These are phyloP conservation scores for Solioccasus polychromus DNA, from an alignment of 768 basidiomycete species.

Conservation along the genomic window DNA sequence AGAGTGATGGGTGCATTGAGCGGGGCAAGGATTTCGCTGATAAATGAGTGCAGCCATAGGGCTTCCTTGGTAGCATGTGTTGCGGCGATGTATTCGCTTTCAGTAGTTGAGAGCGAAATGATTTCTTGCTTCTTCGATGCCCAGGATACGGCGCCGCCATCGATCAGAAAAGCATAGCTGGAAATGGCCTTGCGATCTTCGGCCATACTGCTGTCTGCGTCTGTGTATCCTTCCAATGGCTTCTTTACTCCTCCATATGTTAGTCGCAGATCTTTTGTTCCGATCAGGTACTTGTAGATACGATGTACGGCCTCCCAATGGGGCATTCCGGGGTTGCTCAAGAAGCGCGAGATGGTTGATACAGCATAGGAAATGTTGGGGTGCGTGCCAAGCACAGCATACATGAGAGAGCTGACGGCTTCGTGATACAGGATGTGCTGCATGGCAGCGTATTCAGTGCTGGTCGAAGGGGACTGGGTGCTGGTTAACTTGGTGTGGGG, in stretches of 20 bases:
- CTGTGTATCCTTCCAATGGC: neutral
- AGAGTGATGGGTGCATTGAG: too few species aligned
- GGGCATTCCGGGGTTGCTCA: neutral
- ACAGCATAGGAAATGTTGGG: neutral
- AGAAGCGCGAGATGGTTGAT: neutral
- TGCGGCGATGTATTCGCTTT: too few species aligned
- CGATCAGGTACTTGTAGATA: neutral
- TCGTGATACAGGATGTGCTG: conserved; percentile 23
- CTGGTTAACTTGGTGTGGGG: conserved; percentile 18
- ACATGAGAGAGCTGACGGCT: conserved; percentile 1
- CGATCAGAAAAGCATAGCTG: too few species aligned
- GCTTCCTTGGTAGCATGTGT: too few species aligned
- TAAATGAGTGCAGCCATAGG: too few species aligned
- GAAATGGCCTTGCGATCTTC: too few species aligned
- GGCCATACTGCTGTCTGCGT: conserved; percentile 10
- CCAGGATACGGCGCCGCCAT: too few species aligned
- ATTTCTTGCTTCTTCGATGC: too few species aligned
- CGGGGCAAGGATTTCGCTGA: too few species aligned
- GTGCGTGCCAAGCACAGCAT: neutral
- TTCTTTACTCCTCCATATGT: neutral
- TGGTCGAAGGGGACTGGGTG: conserved; percentile 18
- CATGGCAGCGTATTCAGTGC: conserved; percentile 21
- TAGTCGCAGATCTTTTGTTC: neutral
- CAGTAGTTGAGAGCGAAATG: too few species aligned
- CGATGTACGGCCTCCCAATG: neutral